phyloP scores from a whole-genome alignment of 176 grass and related monocot genomes.

The Avena sativa region DNA sequence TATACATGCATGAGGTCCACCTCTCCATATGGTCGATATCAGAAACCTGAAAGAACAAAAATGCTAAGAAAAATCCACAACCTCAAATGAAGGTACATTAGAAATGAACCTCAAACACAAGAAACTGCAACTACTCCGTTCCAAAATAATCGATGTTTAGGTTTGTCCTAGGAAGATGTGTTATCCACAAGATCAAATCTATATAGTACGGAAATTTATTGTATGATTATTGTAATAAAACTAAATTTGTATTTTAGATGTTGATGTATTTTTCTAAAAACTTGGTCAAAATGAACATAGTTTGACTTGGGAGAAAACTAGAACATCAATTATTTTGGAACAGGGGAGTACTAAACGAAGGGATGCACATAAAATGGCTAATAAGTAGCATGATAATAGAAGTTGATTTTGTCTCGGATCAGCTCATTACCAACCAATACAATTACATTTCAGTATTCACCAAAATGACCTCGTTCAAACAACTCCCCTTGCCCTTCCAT shows the following conservation, averaged over 20 bases:
- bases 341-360: neutral
- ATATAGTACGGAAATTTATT: too few relatives aligned
- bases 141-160: too few relatives aligned
- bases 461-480: neutral
- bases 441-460: conserved; percentile 1
- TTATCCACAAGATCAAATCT: too few relatives aligned
- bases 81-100: conserved; percentile 2
- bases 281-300: too few relatives aligned
- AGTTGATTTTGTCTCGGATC: neutral
- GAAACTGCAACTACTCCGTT: neutral
- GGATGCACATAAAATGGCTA: neutral
- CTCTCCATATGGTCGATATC: conserved; percentile 91
- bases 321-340: neutral
- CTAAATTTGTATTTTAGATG: too few relatives aligned
- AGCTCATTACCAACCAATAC: neutral
- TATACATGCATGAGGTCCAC: conserved; percentile 95
- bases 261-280: too few relatives aligned
- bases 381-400: neutral
- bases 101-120: conserved; percentile 20
- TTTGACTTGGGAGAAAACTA: too few relatives aligned
- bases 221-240: too few relatives aligned
- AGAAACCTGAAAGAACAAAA: conserved; percentile 64
- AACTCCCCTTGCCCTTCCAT: neutral
- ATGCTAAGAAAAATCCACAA: conserved; percentile 30
- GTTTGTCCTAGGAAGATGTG: too few relatives aligned